phyloP scores from a whole-genome alignment of 129 eudicot species.

The Gnaphalium uliginosum region DNA sequence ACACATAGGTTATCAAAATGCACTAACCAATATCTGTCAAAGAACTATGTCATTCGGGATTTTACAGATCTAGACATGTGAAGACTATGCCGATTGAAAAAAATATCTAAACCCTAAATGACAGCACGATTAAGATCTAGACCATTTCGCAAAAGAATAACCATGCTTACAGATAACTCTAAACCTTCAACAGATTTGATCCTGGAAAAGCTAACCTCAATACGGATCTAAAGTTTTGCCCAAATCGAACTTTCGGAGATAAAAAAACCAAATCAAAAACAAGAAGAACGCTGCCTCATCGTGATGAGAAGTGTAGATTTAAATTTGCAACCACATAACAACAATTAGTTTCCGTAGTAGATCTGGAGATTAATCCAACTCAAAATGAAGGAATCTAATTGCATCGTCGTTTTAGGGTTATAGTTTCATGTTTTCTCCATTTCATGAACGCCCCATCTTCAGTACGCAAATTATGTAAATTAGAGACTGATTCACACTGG shows the following conservation, averaged over 20 bases:
- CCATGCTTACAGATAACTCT: not conserved
- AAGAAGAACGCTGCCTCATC: not conserved
- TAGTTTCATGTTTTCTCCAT: not conserved
- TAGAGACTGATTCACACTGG: not conserved
- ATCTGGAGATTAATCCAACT: not conserved
- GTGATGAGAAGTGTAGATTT: constrained; percentile 3
- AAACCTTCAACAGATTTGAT: too few relatives aligned
- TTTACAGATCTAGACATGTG: not conserved
- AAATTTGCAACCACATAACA: not conserved
- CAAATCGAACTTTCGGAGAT: not conserved
- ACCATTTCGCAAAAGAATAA: not conserved
- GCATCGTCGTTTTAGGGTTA: not conserved
- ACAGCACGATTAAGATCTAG: not conserved
- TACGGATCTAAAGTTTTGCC: not conserved
- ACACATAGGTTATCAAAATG: not conserved
- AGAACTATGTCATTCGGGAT: not conserved
- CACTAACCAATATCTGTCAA: not conserved
- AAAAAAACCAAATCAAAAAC: not conserved
- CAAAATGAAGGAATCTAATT: too few relatives aligned
- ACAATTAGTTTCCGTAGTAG: not conserved
- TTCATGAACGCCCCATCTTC: constrained; percentile 5
- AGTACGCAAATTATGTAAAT: constrained; percentile 6
- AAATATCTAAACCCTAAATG: not conserved
- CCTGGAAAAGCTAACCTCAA: not conserved
- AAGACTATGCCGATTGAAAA: too few relatives aligned